These are phyloP conservation scores for Zygosaccharomyces sapae DNA, from an alignment of 1,139 yeast species.

Conservation along the genomic window DNA sequence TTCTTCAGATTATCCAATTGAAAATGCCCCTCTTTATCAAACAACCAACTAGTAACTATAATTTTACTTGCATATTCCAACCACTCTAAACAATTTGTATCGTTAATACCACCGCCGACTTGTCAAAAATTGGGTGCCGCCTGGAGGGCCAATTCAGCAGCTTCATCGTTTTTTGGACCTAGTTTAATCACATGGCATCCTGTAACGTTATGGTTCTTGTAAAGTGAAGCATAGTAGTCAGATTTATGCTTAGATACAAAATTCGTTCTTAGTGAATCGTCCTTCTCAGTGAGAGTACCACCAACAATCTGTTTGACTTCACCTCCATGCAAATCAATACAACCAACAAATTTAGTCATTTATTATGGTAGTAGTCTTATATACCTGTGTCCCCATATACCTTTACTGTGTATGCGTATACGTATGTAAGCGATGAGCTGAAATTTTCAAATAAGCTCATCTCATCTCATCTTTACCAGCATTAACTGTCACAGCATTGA, in stretches of 20 bases:
- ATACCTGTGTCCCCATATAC: too few species aligned
- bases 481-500: not conserved
- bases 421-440: constrained; percentile 14
- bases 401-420: too few species aligned
- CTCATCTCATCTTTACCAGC: not conserved
- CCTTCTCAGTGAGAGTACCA: constrained; percentile 67
- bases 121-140: constrained; percentile 77
- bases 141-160: constrained; percentile 69
- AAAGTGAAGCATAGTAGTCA: constrained; percentile 70
- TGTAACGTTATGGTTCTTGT: constrained; percentile 48
- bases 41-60: constrained; percentile 89
- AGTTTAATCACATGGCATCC: constrained; percentile 94
- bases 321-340: constrained; percentile 92
- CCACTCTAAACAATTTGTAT: constrained; percentile 73
- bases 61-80: constrained; percentile 41
- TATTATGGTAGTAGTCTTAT: not conserved
- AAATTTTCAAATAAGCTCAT: constrained; percentile 5
- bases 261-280: constrained; percentile 52
- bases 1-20: constrained; percentile 50
- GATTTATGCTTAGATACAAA: constrained; percentile 77
- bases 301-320: constrained; percentile 97
- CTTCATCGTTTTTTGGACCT: constrained; percentile 77
- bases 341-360: constrained; percentile 90
- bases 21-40: constrained; percentile 56
- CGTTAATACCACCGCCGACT: constrained; percentile 88